Evolutionary conservation across 2,329 filamentous ascomycete species (phyloP), one percentile per base, ranked within the genome.

Genomic region (Sodiomyces alkalinus): DNA sequence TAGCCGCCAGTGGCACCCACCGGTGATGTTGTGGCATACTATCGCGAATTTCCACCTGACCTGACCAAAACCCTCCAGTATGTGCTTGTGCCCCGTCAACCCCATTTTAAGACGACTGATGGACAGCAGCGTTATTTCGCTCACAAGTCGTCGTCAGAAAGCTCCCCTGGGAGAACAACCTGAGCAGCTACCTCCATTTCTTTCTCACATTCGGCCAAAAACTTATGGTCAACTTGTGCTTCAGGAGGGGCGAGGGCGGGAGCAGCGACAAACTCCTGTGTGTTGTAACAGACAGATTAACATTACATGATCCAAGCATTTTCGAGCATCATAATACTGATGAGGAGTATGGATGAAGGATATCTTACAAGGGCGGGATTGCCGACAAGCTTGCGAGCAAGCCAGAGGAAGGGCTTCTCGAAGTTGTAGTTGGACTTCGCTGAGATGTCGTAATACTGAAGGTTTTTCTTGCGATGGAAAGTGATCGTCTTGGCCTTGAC

Each of bases 401-500:
- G 79, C 90, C 90, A 96, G 48, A 96, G 79, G 82, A 98, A 96
- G 40, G 87, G 87, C 76, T 96, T 98, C 78, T 96, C 87, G 61
- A 96, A 96, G 77, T 96, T 96, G 69, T 98, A 96, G 74, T 96
- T 96, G 53, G 86, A 94, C 72, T 96, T 98, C 62, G 90, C 90
- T 22, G 85, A 94, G 58, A 96, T 96, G 49, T 96, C 90, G 73
- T 98, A 98, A 75, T 96, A 98, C 66, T 98, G 90, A 29, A 98
- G 78, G 66, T 96, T 98, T 79, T 98, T 98, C 82, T 98, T 98
- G 65, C 90, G 83, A 74, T 98, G 90, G 81, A 98, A 98, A 44
- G 90, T 98, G 64, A 98, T 98, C 56, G 87, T 92, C 82, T 98
- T 98, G 55, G 90, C 90, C 78, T 98, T 98, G 56, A 98, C 90